Percentiles rank a stretch among this genome's conserved stretches.
phyloP scores from a whole-genome alignment of 148 eudicot species.

The Persicaria tinctoria region DNA sequence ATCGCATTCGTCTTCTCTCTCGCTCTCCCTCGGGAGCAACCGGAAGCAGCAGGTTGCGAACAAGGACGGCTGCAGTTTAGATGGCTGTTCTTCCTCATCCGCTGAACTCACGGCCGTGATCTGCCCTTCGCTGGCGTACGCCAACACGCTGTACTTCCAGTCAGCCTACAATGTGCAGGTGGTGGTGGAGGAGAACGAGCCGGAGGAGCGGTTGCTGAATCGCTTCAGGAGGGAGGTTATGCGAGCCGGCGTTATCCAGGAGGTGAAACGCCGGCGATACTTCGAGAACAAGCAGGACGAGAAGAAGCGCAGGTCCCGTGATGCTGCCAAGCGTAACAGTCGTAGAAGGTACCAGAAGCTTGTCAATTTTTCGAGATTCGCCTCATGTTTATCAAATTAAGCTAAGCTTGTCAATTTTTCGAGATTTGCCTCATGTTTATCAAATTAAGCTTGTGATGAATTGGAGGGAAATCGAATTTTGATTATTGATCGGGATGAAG shows the following conservation, averaged over 20 bases:
- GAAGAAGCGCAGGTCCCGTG: conserved; percentile 39
- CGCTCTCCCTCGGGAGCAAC: neutral
- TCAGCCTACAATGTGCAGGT: conserved; percentile 36
- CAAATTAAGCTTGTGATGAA: neutral
- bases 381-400: neutral
- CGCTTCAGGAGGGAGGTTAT: conserved; percentile 40
- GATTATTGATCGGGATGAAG: neutral
- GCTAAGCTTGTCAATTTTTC: neutral
- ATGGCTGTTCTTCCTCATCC: neutral
- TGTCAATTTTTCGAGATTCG: neutral
- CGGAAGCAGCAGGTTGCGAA: conserved; percentile 1
- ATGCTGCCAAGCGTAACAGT: conserved; percentile 33
- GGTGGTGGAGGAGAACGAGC: conserved; percentile 36
- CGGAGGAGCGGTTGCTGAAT: conserved; percentile 29
- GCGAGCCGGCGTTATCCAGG: conserved; percentile 42
- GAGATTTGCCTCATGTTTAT: neutral
- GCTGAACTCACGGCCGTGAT: neutral
- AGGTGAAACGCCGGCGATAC: conserved; percentile 28
- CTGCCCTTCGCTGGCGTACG: conserved; percentile 12
- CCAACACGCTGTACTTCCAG: conserved; percentile 6
- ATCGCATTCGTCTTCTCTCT: neutral
- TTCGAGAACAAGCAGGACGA: conserved; percentile 40
- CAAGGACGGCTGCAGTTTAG: neutral
- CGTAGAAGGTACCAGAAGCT: conserved; percentile 23
- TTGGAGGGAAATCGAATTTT: neutral